Evolutionary conservation across 495 filamentous ascomycete genomes (phyloP), one percentile per base, ranked within the genome.

Genomic region (Penicillium maclennaniae): DNA sequence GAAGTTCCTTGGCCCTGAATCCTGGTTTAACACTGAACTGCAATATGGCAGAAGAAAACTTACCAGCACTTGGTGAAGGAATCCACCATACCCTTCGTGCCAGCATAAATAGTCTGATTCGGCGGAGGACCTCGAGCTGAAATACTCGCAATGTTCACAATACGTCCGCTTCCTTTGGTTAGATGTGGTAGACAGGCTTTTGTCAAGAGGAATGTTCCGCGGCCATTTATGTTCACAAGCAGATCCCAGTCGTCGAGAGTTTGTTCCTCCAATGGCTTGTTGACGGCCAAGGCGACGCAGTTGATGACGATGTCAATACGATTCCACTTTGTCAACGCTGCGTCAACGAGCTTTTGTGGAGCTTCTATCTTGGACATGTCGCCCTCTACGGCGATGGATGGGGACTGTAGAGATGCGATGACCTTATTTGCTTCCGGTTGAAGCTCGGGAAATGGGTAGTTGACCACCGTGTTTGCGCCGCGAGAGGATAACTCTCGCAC

Each of bases 381-480:
- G 10, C 43, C 61, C 41, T 59, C 56, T 1, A 64, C 58, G 16
- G 55, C 44, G 2, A 63, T 54, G 7, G 55, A 44, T 16, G 45
- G 46, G 0, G 47, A 25, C 39, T 49, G 38, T 8, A 59, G 48
- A 1, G 60, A 61, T 21, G 51, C 16, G 4, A 57, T 43, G 7
- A 67, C 41, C 6, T 10, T 27, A 4, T 64, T 50, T 34, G 63
- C 60, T 44, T 63, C 58, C 7, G 20, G 15, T 36, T 56, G 23
- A 6, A 61, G 45, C 10, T 47, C 27, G 8, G 61, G 10, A 23
- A 55, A 67, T 2, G 62, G 59, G 39, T 72, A 72, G 54, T 67
- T 71, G 51, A 74, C 54, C 8, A 73, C 67, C n/a, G 65, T 56
- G 27, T 60, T 59, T 31, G 67, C 67, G 4, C 81, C 82, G 59